Conservation (phyloP, 768 basidiomycete genomes). For the Gautieria morchelliformis region DNA sequence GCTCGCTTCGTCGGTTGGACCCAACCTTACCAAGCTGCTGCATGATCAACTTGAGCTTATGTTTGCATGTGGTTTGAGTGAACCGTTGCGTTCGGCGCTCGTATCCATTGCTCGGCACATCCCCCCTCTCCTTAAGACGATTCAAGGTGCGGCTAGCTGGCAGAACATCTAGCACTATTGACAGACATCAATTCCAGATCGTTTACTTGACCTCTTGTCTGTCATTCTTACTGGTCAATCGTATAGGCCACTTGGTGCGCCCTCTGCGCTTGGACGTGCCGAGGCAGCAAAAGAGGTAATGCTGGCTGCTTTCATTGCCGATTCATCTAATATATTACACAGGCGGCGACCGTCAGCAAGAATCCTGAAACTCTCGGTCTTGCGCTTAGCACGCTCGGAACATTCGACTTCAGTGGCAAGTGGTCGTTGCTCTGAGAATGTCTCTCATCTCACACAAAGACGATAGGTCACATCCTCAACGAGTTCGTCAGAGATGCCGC, state of each 20-base stretch:
- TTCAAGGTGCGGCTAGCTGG: conserved; percentile 56
- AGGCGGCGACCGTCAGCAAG: conserved; percentile 46
- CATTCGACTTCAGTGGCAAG: conserved; percentile 89
- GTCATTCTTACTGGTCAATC: conserved; percentile 70
- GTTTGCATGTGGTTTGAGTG: conserved; percentile 89
- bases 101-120: conserved; percentile 79
- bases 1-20: conserved; percentile 91
- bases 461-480: conserved; percentile 78
- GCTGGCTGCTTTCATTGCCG: not conserved
- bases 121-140: conserved; percentile 80
- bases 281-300: conserved; percentile 29
- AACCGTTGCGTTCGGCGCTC: conserved; percentile 77
- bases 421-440: conserved; percentile 1
- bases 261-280: conserved; percentile 45
- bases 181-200: conserved; percentile 41
- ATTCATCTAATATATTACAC: not conserved
- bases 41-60: conserved; percentile 96
- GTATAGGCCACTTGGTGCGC: conserved; percentile 85
- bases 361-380: conserved; percentile 64
- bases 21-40: conserved; percentile 87
- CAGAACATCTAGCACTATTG: not conserved
- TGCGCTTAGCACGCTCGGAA: conserved; percentile 77
- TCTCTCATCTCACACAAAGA: conserved; percentile 2
- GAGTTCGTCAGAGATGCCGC: conserved; percentile 92
- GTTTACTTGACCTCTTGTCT: conserved; percentile 80